Conservation (phyloP, 176 grass and related monocot species). For the Triticum urartu region DNA sequence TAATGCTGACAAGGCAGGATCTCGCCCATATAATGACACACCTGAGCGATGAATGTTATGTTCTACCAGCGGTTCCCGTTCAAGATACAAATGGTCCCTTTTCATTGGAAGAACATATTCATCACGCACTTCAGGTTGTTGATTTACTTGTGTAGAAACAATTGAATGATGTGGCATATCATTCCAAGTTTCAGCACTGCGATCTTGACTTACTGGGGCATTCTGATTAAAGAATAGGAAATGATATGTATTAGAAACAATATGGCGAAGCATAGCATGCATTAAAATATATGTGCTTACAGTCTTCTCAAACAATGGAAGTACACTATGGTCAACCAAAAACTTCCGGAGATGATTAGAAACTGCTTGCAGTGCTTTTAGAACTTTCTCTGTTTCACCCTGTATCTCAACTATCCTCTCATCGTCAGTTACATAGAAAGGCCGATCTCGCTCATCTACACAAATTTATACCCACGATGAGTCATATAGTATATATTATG, state of each 20-base stretch:
- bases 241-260: not conserved
- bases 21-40: slow-evolving; percentile 79
- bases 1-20: slow-evolving; percentile 75
- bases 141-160: slow-evolving; percentile 45
- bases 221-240: slow-evolving; percentile 40
- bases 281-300: slow-evolving; percentile 52
- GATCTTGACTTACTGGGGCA: slow-evolving; percentile 49
- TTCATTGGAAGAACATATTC: slow-evolving; percentile 66
- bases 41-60: slow-evolving; percentile 63
- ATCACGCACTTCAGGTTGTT: slow-evolving; percentile 51
- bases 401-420: slow-evolving; percentile 99
- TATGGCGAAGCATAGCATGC: slow-evolving; percentile 8
- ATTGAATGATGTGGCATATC: slow-evolving; percentile 53
- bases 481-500: slow-evolving; percentile 14
- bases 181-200: slow-evolving; percentile 41
- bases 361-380: slow-evolving; percentile 84
- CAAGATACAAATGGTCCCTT: slow-evolving; percentile 65
- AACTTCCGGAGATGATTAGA: slow-evolving; percentile 89
- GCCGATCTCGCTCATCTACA: slow-evolving; percentile 63
- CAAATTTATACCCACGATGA: slow-evolving; percentile 33
- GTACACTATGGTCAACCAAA: slow-evolving; percentile 95
- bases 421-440: slow-evolving; percentile 79
- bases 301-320: slow-evolving; percentile 92
- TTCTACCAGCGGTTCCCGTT: slow-evolving; percentile 58
- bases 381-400: slow-evolving; percentile 82